Evolutionary conservation across 2,329 filamentous ascomycete species (phyloP).

Genomic region (Phaeosphaeria sp.): DNA sequence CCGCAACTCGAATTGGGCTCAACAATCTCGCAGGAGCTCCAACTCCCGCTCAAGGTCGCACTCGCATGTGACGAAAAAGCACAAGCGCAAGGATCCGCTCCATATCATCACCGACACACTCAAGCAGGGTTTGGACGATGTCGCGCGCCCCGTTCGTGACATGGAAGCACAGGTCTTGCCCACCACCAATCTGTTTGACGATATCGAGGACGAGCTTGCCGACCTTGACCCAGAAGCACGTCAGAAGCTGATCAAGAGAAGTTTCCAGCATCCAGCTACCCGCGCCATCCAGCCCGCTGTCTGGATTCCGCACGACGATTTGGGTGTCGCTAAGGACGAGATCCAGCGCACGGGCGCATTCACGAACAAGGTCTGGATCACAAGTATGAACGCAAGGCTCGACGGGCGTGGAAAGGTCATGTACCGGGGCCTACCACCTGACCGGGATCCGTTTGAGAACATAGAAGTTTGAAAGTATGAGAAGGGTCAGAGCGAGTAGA

Average conservation of each 20-base stretch:
- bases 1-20: conserved; percentile 36
- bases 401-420: conserved; percentile 84
- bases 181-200: conserved; percentile 82
- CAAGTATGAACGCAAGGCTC: conserved; percentile 87
- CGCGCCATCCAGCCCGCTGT: conserved; percentile 84
- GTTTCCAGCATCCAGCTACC: conserved; percentile 89
- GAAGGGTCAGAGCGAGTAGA: neutral
- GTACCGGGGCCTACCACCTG: conserved; percentile 83
- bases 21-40: conserved; percentile 35
- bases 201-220: conserved; percentile 90
- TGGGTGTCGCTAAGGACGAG: conserved; percentile 92
- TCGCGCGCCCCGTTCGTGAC: conserved; percentile 41
- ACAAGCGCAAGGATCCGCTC: conserved; percentile 35
- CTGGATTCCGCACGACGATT: conserved; percentile 90
- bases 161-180: conserved; percentile 60
- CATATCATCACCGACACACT: conserved; percentile 34
- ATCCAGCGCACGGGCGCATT: conserved; percentile 77
- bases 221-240: conserved; percentile 90
- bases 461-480: conserved; percentile 37
- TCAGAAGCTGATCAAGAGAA: conserved; percentile 81
- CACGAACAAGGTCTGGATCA: conserved; percentile 84
- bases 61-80: conserved; percentile 21
- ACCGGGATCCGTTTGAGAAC: conserved; percentile 61
- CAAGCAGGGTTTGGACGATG: conserved; percentile 35
- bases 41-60: conserved; percentile 35